Conservation (phyloP, 2,329 filamentous ascomycete species). For the Hypoxylon sp. region DNA sequence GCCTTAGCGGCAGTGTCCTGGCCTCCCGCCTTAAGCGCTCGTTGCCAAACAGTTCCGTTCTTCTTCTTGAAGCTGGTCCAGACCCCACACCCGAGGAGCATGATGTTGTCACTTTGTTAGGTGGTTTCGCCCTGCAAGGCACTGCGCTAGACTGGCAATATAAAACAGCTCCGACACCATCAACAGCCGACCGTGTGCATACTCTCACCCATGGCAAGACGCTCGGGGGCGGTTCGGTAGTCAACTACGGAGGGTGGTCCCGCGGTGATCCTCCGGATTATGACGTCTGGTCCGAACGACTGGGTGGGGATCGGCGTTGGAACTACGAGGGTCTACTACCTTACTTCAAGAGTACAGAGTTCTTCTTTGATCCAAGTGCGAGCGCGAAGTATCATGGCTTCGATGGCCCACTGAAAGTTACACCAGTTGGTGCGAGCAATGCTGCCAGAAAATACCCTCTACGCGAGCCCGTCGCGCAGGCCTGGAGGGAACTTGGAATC, state of each 20-base stretch:
- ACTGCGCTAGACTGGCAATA: slow-evolving; percentile 40
- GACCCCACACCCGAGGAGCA: slow-evolving; percentile 36
- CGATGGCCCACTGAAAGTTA: slow-evolving; percentile 49
- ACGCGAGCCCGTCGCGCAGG: slow-evolving; percentile 45
- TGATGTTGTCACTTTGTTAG: slow-evolving; percentile 35
- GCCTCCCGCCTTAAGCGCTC: slow-evolving; percentile 40
- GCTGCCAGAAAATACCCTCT: slow-evolving; percentile 50
- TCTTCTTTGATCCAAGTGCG: slow-evolving; percentile 36
- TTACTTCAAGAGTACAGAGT: slow-evolving; percentile 55
- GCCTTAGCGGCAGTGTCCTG: slow-evolving; percentile 38
- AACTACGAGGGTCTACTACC: slow-evolving; percentile 55
- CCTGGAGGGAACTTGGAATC: slow-evolving; percentile 54
- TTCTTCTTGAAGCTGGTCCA: slow-evolving; percentile 40
- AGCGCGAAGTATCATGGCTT: slow-evolving; percentile 50
- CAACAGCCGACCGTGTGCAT: slow-evolving; percentile 33
- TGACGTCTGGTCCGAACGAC: slow-evolving; percentile 37
- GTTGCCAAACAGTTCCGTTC: slow-evolving; percentile 22
- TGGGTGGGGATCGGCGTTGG: slow-evolving; percentile 48
- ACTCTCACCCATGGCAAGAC: slow-evolving; percentile 36
- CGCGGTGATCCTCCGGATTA: slow-evolving; percentile 42
- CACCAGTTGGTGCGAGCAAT: slow-evolving; percentile 41
- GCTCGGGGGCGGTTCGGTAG: slow-evolving; percentile 40
- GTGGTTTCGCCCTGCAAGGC: slow-evolving; percentile 35
- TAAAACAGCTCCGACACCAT: slow-evolving; percentile 33
- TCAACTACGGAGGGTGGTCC: slow-evolving; percentile 43